Percentiles rank a stretch among this genome's conserved stretches.
These are phyloP conservation scores for Coix lacrymajobi DNA, from an alignment of 176 grass and related monocot species.

Conservation along the genomic window DNA sequence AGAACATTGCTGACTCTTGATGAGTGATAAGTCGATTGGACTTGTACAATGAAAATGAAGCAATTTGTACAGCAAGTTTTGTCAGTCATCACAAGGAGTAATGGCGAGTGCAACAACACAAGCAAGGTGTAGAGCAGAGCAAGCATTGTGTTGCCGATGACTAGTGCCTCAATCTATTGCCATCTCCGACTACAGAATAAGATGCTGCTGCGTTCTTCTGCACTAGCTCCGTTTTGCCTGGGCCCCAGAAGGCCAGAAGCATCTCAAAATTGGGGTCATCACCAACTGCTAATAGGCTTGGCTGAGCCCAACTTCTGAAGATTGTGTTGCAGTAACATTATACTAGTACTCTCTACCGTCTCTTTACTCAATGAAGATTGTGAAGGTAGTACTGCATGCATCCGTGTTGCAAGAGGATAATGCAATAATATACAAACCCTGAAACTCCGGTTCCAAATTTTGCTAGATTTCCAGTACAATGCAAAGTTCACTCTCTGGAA, in stretches of 20 bases:
- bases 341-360: neutral
- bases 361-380: neutral
- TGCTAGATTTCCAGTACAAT: neutral
- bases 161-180: neutral
- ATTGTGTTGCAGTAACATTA: neutral
- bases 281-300: neutral
- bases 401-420: neutral
- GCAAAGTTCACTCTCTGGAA: neutral
- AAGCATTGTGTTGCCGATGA: neutral
- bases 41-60: neutral
- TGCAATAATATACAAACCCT: neutral
- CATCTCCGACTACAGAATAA: neutral
- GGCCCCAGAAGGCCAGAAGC: neutral
- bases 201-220: neutral
- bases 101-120: neutral
- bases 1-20: neutral
- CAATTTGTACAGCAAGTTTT: neutral
- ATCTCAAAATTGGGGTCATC: neutral
- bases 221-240: neutral
- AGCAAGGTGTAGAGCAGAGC: neutral
- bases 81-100: neutral
- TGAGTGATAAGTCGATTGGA: neutral
- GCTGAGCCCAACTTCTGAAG: neutral
- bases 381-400: neutral
- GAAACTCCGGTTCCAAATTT: neutral